Base-by-base conservation (phyloP, 1,139 yeast species). In the Pneumocystis murina region DNA sequence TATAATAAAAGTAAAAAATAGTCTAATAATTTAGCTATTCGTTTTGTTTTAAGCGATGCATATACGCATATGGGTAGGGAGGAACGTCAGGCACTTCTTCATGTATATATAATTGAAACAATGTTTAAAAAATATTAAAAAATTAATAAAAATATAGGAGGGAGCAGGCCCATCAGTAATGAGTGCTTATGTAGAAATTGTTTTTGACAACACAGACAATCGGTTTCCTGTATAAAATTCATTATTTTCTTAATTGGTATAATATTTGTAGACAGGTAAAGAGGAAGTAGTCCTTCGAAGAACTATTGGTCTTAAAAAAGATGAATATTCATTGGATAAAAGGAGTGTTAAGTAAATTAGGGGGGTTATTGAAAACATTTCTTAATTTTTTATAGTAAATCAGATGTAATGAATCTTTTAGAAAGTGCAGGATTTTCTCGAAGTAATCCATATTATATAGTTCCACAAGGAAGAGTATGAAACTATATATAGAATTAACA, bases 401-500 rank as follows among this genome's bases (percentile, higher is more conserved):
- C 87, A 1, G 97, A 91, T 72, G 81, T 91, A 24, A 84, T 85
- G 84, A 86, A 87, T 68, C 75, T 89, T 67, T 78, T 94, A 59
- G 97, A 92, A 73, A 85, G 89, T 70, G 96, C 96, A 0, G 98
- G 98, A 0, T 90, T 92, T 71, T 87, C 96, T 1, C 80, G 88
- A 66, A 84, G 91, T 2, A 91, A 90, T 68, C 97, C 97, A 0
- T 92, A 91, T 74, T 92, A 92, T 73, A 91, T 92, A 70, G 98
- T 92, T 2, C 98, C 98, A 0, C 99, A 92, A 74, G 99, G 99
- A 17, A 80, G 88, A 69, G 55, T 48, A 48, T 48, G 33, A 48
- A 20, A 6, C 35, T 33, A 33, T 24, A 5, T 48, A 24, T 24
- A 12, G 24, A 12, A 48, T 24, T 48, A 3, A 48, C 10, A 3